Evolutionary conservation across 1,139 yeast species (phyloP), one percentile per base, ranked within the genome.

Genomic region (Sugiyamaella grinbergsii): DNA sequence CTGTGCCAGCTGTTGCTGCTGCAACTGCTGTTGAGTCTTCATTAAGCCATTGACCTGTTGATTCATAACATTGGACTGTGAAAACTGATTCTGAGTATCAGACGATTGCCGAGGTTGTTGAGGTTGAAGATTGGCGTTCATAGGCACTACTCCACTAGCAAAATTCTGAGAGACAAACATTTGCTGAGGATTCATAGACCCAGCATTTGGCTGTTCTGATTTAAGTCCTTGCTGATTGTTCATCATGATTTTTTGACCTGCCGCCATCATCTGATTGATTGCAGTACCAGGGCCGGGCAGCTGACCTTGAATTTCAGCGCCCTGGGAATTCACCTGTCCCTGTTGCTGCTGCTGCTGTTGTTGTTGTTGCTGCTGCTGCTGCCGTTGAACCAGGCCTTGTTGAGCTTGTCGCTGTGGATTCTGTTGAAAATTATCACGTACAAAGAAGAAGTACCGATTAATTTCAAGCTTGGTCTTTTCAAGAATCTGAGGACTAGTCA

Each of bases 401-500:
- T 43, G 52, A 6, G 38, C 45, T 41, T 48, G 29, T 22, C 49
- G 38, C 20, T 49, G 59, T 26, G 32, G 42, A 18, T 47, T 48
- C 26, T 55, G 56, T 33, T 58, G 62, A 59, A 72, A 63, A 63
- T 77, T 80, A 34, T 78, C 81, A 56, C 81, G 81, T 53, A 88
- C 90, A 67, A 80, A 85, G 53, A 81, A 82, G 69, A 86, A 82
- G 64, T 85, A 88, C 62, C 83, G 80, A 54, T 82, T 85, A 56
- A 86, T 82, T 61, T 88, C 95, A 45, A 76, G 72, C 55, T 83
- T 79, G 50, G 89, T 78, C 66, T 83, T 85, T 47, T 81, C 87
- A 46, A 87, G 72, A 44, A 87, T 75, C 51, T 81, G 88, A 5
- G 86, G 85, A 4, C 79, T 77, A 10, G 93, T 83, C 66, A 84